phyloP scores from a whole-genome alignment of 331 rosid genomes.

The Quercus lobata region DNA sequence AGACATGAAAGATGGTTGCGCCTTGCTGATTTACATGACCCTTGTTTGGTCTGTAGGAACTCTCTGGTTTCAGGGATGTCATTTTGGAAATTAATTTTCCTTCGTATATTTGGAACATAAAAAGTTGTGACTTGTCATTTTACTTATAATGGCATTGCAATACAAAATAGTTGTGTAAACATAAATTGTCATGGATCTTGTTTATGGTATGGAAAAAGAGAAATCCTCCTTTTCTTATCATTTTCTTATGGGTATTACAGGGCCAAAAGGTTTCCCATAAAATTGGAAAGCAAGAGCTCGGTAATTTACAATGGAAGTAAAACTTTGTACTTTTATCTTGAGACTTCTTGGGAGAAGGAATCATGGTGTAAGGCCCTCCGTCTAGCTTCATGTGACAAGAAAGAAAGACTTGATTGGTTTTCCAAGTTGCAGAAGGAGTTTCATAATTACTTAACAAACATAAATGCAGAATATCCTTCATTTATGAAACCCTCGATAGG shows the following conservation, averaged over 20 bases:
- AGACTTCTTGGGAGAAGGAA: constrained; percentile 90
- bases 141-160: constrained; percentile 3
- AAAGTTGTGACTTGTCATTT: constrained; percentile 6
- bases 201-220: constrained; percentile 12
- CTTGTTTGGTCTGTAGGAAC: background rate
- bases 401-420: constrained; percentile 50
- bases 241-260: constrained; percentile 37
- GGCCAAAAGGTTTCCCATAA: constrained; percentile 85
- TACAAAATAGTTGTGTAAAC: background rate
- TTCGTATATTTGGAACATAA: background rate
- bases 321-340: constrained; percentile 58
- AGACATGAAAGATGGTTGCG: background rate
- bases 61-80: background rate
- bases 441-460: constrained; percentile 53
- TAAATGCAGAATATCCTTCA: constrained; percentile 65
- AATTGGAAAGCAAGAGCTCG: constrained; percentile 64
- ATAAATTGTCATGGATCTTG: background rate
- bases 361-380: constrained; percentile 98
- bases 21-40: background rate
- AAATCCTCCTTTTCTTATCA: constrained; percentile 25
- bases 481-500: constrained; percentile 61
- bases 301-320: constrained; percentile 68
- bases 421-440: constrained; percentile 61
- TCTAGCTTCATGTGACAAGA: constrained; percentile 60
- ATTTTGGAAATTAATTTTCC: constrained; percentile 5